Percentiles rank a stretch among this genome's conserved stretches.
Evolutionary conservation across 306 rosid species (phyloP).

Genomic region (Sicyos edulis): DNA sequence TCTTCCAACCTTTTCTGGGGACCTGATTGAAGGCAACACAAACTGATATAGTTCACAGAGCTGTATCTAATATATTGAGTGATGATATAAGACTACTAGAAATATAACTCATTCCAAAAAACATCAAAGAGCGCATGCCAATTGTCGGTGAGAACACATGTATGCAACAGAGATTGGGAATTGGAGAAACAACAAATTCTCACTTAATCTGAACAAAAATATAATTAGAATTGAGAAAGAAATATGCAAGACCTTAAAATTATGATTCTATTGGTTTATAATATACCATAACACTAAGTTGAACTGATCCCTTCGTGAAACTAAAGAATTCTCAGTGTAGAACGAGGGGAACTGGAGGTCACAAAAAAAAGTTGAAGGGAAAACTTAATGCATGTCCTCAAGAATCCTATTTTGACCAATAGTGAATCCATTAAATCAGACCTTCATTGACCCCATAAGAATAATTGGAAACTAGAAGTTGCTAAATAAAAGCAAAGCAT

Average conservation of each 20-base stretch:
- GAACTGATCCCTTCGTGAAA: background rate
- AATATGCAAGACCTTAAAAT: background rate
- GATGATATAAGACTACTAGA: background rate
- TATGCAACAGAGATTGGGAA: background rate
- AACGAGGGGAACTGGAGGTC: background rate
- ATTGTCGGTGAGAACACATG: background rate
- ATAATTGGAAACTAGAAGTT: background rate
- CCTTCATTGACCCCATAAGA: background rate
- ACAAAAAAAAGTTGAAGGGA: background rate
- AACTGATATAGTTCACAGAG: background rate
- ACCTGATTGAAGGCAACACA: conserved; percentile 36
- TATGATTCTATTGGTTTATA: background rate
- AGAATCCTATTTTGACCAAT: background rate
- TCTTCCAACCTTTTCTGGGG: conserved; percentile 50
- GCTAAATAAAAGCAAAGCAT: background rate
- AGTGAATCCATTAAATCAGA: background rate
- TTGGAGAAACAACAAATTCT: background rate
- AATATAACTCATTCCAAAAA: background rate
- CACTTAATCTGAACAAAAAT: background rate
- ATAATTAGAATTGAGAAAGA: background rate
- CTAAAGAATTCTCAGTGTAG: background rate
- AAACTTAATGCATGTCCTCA: background rate
- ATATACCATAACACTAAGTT: background rate
- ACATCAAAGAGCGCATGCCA: background rate
- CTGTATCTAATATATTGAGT: background rate